These are phyloP conservation scores for Nigrospora osmanthi DNA, from an alignment of 2,329 filamentous ascomycete genomes.

Conservation along the genomic window DNA sequence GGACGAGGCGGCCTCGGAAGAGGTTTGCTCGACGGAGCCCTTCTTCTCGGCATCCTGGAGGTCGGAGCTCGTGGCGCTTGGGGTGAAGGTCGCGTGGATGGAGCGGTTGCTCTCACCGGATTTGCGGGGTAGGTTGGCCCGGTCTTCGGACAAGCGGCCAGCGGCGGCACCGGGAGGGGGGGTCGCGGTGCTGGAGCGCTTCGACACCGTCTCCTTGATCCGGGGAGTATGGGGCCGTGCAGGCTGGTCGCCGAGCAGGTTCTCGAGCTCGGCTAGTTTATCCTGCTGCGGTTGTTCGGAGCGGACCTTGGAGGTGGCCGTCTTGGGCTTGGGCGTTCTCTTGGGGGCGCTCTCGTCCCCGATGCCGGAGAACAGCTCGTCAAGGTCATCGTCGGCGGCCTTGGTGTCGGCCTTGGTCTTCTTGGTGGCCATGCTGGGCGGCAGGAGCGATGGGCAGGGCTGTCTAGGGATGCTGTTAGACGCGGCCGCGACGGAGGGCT, in stretches of 20 bases:
- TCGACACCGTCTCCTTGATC: constrained; percentile 45
- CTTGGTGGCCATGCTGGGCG: constrained; percentile 48
- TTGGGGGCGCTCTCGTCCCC: constrained; percentile 42
- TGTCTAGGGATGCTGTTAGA: neutral
- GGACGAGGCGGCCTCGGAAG: neutral
- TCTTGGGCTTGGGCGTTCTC: constrained; percentile 42
- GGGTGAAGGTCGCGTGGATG: constrained; percentile 64
- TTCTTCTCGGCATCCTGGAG: constrained; percentile 50
- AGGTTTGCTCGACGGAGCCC: constrained; percentile 33
- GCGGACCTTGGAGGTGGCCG: constrained; percentile 38
- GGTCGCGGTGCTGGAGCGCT: constrained; percentile 40
- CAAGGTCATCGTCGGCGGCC: constrained; percentile 53
- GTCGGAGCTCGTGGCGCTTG: constrained; percentile 57
- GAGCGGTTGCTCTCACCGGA: constrained; percentile 71
- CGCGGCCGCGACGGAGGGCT: too few species aligned
- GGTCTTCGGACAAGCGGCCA: constrained; percentile 59
- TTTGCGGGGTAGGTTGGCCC: constrained; percentile 46
- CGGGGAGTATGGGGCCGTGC: constrained; percentile 80
- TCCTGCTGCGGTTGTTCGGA: constrained; percentile 51
- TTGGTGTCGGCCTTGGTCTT: constrained; percentile 39
- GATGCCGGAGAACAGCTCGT: constrained; percentile 57
- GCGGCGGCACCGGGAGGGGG: constrained; percentile 34
- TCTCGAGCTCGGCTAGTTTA: constrained; percentile 76
- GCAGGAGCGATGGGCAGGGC: constrained; percentile 1
- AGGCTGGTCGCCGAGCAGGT: constrained; percentile 63